A percentile compares a stretch with the other conserved stretches of the same genome.
These are phyloP conservation scores for Uronychia binucleata DNA, from an alignment of 73 alveolate species.

Conservation along the genomic window DNA sequence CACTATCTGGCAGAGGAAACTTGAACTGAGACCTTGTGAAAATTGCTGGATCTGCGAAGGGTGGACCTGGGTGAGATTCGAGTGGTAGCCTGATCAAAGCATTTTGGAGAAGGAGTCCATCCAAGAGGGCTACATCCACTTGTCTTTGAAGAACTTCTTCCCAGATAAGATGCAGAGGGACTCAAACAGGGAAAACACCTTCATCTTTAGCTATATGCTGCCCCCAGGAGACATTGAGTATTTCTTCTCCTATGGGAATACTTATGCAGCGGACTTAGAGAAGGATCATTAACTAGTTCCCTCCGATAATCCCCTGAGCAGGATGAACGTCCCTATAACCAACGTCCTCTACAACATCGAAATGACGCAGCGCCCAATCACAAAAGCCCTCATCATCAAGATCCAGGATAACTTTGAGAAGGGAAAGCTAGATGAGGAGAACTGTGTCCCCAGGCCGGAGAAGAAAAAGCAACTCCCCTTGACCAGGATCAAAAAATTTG, in stretches of 20 bases:
- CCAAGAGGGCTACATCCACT: neutral
- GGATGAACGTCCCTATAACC: slow-evolving; percentile 28
- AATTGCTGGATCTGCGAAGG: slow-evolving; percentile 90
- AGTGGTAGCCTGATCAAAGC: slow-evolving; percentile 34
- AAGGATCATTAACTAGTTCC: neutral
- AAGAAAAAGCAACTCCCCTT: neutral
- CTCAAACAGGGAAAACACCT: neutral
- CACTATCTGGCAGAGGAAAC: neutral
- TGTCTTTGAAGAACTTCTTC: neutral
- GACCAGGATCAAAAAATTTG: neutral
- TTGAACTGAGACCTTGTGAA: slow-evolving; percentile 15
- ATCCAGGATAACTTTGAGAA: neutral
- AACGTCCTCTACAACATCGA: slow-evolving; percentile 33
- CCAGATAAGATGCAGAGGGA: neutral
- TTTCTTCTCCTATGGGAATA: slow-evolving; percentile 2
- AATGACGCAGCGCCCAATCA: slow-evolving; percentile 6
- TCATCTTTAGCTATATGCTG: slow-evolving; percentile 8
- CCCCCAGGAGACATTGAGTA: slow-evolving; percentile 52
- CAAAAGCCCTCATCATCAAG: slow-evolving; percentile 19
- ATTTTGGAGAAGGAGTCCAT: neutral
- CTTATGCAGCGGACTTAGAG: neutral
- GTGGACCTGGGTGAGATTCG: slow-evolving; percentile 77
- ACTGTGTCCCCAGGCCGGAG: slow-evolving; percentile 39
- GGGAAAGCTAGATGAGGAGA: neutral
- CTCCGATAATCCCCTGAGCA: neutral